Evolutionary conservation across 495 filamentous ascomycete species (phyloP).

Genomic region (Jackrogersella multiformis): DNA sequence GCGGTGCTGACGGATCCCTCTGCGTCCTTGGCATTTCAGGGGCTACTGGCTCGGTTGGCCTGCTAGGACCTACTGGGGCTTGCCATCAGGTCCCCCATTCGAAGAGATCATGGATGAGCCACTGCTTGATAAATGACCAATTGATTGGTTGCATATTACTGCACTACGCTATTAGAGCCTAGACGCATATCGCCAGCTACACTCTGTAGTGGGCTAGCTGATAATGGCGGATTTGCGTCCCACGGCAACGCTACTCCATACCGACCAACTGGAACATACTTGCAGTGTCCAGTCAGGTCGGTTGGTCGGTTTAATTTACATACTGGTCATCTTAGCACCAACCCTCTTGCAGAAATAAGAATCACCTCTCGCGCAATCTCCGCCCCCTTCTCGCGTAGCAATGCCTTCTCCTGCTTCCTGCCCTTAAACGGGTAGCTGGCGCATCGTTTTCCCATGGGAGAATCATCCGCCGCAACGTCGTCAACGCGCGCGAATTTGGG

Average conservation of each 20-base stretch:
- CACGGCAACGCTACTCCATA: slow-evolving; percentile 3
- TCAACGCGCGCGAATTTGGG: slow-evolving; percentile 20
- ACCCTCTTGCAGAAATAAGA: slow-evolving; percentile 6
- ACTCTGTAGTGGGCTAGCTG: slow-evolving; percentile 12
- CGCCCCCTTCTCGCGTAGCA: slow-evolving; percentile 5
- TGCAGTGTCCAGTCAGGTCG: too few species aligned
- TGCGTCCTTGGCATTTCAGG: slow-evolving; percentile 35
- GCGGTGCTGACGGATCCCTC: slow-evolving; percentile 8
- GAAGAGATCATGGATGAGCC: slow-evolving; percentile 27
- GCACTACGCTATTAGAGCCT: too few species aligned
- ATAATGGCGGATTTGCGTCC: slow-evolving; percentile 11
- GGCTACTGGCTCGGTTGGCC: slow-evolving; percentile 11
- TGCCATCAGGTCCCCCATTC: neutral
- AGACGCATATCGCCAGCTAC: too few species aligned
- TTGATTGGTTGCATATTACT: slow-evolving; percentile 8
- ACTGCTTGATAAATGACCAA: slow-evolving; percentile 4
- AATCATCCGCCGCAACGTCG: slow-evolving; percentile 13
- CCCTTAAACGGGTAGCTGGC: slow-evolving; percentile 21
- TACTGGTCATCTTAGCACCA: slow-evolving; percentile 17
- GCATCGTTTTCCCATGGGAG: slow-evolving; percentile 25
- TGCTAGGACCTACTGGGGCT: slow-evolving; percentile 17
- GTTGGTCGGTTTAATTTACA: slow-evolving; percentile 13
- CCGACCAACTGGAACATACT: slow-evolving; percentile 26
- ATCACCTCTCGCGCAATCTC: neutral
- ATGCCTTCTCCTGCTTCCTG: slow-evolving; percentile 8